Evolutionary conservation across 1,139 yeast species (phyloP), one percentile per base, ranked within the genome.

Genomic region (Hemisphaericaspora subhashii): DNA sequence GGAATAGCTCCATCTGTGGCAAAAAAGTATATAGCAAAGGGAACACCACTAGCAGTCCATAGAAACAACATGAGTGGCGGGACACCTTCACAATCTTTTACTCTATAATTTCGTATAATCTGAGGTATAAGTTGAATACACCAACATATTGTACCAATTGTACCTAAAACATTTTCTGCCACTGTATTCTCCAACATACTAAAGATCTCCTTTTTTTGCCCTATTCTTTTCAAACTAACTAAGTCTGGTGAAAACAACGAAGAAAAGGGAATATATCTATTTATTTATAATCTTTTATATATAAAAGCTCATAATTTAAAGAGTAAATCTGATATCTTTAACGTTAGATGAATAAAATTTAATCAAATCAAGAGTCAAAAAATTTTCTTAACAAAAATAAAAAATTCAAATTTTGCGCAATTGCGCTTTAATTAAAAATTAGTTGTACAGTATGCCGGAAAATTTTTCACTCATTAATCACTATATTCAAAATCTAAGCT

Each of bases 121-220:
- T 89, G 98, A 2, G 98, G 97, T 2, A 87, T 72, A 48, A 89
- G 67, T 61, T 90, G 97, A 47, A 89, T 66, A 60, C 96, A 89
- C 96, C 97, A 90, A 45, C 86, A 73, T 4, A 89, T 79, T 0
- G 97, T 89, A 12, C 96, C 97, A 2, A 85, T 72, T 7, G 96
- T 87, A n/a, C 87, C 96, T 43, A 88, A 71, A 7, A 86, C 89
- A 38, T 86, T 87, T 18, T 86, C 79, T 1, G 87, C 87, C 10
- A 68, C 70, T 20, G 41, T 53, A 47, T 58, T 59, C 31, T 43
- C 31, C 64, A 61, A 4, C 27, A 24, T 24, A 20, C 8, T 20
- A 8, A 20, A 20, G 8, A 20, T 5, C 22, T 20, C 22, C n/a
- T n/a, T n/a, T n/a, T n/a, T n/a, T n/a, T n/a, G n/a, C n/a, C n/a